Percentiles rank a stretch among this genome's conserved stretches.
Evolutionary conservation across 495 filamentous ascomycete species (phyloP).

Genomic region (Penicillium diatomitis): DNA sequence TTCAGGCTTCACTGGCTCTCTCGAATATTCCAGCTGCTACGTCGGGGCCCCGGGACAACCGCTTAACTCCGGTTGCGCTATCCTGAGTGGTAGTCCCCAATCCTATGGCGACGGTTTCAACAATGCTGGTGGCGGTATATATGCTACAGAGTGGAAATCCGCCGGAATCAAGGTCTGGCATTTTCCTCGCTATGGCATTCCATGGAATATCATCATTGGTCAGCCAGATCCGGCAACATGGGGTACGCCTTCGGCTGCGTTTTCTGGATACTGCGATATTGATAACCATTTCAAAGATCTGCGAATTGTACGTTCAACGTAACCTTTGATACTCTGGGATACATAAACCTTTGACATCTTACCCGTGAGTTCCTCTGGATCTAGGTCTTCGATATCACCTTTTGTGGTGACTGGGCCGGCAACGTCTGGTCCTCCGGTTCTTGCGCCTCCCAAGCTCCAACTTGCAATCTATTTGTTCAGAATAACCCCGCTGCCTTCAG

Average conservation of each 20-base stretch:
- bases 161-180: conserved; percentile 54
- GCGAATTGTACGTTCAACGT: conserved; percentile 41
- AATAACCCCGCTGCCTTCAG: conserved; percentile 52
- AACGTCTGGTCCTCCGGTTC: conserved; percentile 25
- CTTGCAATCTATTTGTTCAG: conserved; percentile 53
- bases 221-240: conserved; percentile 52
- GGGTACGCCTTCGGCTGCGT: conserved; percentile 50
- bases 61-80: conserved; percentile 46
- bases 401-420: conserved; percentile 60
- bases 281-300: conserved; percentile 50
- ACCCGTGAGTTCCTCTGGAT: neutral
- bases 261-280: conserved; percentile 52
- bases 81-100: conserved; percentile 21
- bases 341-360: too few relatives aligned
- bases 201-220: conserved; percentile 39
- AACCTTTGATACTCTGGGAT: neutral
- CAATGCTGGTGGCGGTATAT: conserved; percentile 46
- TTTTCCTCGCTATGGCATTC: conserved; percentile 41
- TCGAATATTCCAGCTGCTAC: conserved; percentile 42
- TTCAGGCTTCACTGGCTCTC: conserved; percentile 33
- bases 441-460: conserved; percentile 31
- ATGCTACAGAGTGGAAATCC: conserved; percentile 54
- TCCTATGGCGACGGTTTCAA: conserved; percentile 54
- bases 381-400: conserved; percentile 53
- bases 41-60: conserved; percentile 35